phyloP scores from a whole-genome alignment of 1,284 basidiomycete species.

The Meripilus lineatus region DNA sequence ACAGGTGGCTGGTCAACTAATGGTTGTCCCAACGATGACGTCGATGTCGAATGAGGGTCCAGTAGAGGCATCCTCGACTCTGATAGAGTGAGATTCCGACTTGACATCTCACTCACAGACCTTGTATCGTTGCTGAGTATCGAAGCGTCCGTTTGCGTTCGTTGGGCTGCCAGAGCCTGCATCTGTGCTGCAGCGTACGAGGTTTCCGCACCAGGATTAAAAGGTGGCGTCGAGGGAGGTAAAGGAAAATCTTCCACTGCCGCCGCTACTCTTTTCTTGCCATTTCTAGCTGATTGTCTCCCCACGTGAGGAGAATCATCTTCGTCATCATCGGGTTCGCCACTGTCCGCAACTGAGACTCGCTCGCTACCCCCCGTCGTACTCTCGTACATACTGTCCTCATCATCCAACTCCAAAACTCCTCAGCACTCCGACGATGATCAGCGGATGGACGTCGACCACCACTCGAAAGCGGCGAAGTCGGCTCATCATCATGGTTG shows the following conservation, averaged over 20 bases:
- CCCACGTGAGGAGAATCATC: conserved; percentile 7
- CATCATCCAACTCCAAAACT: conserved; percentile 61
- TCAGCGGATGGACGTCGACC: neutral
- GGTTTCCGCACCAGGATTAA: conserved; percentile 4
- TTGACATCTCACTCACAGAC: neutral
- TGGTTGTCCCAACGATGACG: neutral
- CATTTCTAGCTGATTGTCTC: conserved; percentile 5
- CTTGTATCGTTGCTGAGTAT: neutral
- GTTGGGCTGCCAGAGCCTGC: conserved; percentile 5
- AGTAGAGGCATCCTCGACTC: neutral
- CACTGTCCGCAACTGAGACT: conserved; percentile 18
- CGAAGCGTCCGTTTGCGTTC: neutral
- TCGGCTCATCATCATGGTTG: too few relatives aligned
- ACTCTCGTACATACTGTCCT: conserved; percentile 27
- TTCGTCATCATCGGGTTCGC: conserved; percentile 14
- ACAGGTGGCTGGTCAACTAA: neutral
- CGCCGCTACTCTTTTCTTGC: conserved; percentile 14
- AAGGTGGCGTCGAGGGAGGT: conserved; percentile 23
- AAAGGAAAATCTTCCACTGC: conserved; percentile 34
- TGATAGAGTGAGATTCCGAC: neutral
- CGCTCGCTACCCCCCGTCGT: conserved; percentile 17
- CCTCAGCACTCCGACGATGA: conserved; percentile 31
- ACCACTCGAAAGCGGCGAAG: conserved; percentile 4
- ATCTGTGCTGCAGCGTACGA: conserved; percentile 8
- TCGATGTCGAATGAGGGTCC: neutral